Evolutionary conservation across 2,329 filamentous ascomycete species (phyloP), one percentile per base, ranked within the genome.

Genomic region (Fusarium multiceps): DNA sequence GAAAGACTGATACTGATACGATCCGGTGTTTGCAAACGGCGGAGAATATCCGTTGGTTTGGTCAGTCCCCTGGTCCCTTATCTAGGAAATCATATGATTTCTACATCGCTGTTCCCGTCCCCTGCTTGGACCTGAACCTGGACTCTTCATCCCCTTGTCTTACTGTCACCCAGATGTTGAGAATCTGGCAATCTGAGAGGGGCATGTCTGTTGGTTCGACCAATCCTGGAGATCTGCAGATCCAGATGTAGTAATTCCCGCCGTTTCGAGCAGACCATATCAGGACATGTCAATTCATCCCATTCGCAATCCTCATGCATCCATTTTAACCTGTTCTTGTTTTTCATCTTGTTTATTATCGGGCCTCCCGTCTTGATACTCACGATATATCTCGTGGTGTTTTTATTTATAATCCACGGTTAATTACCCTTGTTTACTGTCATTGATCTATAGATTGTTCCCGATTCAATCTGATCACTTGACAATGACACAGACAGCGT

Each of bases 151-250:
- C 49, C 42, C 65, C 60, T 62, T 48, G 55, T 50, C 41, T 56
- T 37, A 37, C 34, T 37, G 34, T n/a, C 34, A 37, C 34, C 34
- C 34, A 69, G 51, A 45, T 47, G 28, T 50, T 49, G 51, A 57
- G 60, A 66, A 62, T 55, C 48, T 66, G 32, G 34, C 59, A 65
- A 65, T 63, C 58, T 68, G 32, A 18, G 55, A 63, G 60, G 55
- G 55, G 55, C 13, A 18, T 32, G 45, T n/a, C 23, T 20, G 28
- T 48, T 46, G 46, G 54, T 59, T 41, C 23, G 48, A 56, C 71
- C 71, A 72, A 70, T 73, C 59, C 66, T 59, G 58, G 58, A 68
- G 59, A 70, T 48, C 71, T 68, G 58, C 62, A 63, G 47, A 45
- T 34, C 55, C 59, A 67, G 53, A 73, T 58, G 41, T 49, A 68